Percentiles rank a stretch among this genome's conserved stretches.
phyloP scores from a whole-genome alignment of 441 rosid genomes.

The Pelargonium exstipulatum region DNA sequence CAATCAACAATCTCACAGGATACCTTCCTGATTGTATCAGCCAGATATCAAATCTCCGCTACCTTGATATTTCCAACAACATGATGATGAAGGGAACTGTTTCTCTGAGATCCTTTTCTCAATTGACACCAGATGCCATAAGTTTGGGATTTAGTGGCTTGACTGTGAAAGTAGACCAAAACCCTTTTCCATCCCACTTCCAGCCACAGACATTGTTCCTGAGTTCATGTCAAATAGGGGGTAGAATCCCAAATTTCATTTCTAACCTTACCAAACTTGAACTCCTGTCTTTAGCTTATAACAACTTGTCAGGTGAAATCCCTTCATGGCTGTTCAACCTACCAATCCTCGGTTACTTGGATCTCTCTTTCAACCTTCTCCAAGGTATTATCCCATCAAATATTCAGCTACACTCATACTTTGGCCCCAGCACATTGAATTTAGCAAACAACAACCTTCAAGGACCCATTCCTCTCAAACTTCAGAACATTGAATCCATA shows the following conservation, averaged over 20 bases:
- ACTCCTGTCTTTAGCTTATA: neutral
- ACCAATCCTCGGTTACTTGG: slow-evolving; percentile 12
- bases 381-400: slow-evolving; percentile 6
- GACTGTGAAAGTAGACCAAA: neutral
- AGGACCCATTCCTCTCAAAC: slow-evolving; percentile 8
- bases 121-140: neutral
- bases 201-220: neutral
- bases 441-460: slow-evolving; percentile 8
- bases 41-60: neutral
- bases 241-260: slow-evolving; percentile 11
- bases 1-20: slow-evolving; percentile 8
- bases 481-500: neutral
- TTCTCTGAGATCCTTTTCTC: slow-evolving; percentile 2
- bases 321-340: slow-evolving; percentile 13
- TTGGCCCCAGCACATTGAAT: neutral
- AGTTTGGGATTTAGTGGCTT: slow-evolving; percentile 10
- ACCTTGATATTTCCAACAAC: slow-evolving; percentile 3
- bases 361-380: slow-evolving; percentile 11
- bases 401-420: slow-evolving; percentile 10
- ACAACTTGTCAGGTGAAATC: slow-evolving; percentile 7
- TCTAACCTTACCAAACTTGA: neutral
- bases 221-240: slow-evolving; percentile 5
- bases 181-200: neutral
- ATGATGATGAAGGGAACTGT: slow-evolving; percentile 9
- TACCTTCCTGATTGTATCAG: slow-evolving; percentile 10